Conservation (phyloP, 2,329 filamentous ascomycete species). For the Cercospora sesami region DNA sequence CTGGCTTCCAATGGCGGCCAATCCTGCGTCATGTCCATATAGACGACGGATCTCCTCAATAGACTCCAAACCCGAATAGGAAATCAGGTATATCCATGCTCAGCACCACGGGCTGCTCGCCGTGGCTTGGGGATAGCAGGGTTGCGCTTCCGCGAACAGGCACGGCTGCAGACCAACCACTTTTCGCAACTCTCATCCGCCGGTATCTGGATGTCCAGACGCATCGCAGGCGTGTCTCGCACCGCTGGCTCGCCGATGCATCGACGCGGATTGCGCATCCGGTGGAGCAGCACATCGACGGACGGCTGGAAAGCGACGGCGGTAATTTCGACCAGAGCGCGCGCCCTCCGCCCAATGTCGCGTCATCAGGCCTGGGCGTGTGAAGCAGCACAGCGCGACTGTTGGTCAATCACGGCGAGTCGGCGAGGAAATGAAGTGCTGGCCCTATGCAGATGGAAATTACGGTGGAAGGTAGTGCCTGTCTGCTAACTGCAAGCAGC, state of each 20-base stretch:
- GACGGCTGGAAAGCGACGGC: background rate
- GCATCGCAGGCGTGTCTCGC: background rate
- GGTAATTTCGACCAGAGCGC: background rate
- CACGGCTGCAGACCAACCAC: background rate
- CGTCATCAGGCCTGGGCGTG: background rate
- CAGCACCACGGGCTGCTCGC: constrained; percentile 3
- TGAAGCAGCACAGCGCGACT: background rate
- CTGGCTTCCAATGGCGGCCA: constrained; percentile 7
- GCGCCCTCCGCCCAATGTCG: background rate
- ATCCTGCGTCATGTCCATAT: constrained; percentile 3
- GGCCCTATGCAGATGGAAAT: background rate
- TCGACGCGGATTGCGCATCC: background rate
- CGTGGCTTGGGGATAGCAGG: constrained; percentile 8
- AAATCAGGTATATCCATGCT: constrained; percentile 8
- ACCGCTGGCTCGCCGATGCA: background rate
- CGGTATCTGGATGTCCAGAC: background rate
- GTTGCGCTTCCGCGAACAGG: background rate
- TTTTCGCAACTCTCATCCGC: background rate
- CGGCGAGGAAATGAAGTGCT: background rate
- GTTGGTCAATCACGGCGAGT: background rate
- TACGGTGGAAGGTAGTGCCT: background rate
- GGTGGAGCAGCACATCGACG: background rate
- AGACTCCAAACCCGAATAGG: constrained; percentile 7
- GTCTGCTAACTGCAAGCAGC: background rate
- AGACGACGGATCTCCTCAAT: constrained; percentile 2